These are phyloP conservation scores for Pholiota microspora DNA, from an alignment of 768 basidiomycete species.

Conservation along the genomic window DNA sequence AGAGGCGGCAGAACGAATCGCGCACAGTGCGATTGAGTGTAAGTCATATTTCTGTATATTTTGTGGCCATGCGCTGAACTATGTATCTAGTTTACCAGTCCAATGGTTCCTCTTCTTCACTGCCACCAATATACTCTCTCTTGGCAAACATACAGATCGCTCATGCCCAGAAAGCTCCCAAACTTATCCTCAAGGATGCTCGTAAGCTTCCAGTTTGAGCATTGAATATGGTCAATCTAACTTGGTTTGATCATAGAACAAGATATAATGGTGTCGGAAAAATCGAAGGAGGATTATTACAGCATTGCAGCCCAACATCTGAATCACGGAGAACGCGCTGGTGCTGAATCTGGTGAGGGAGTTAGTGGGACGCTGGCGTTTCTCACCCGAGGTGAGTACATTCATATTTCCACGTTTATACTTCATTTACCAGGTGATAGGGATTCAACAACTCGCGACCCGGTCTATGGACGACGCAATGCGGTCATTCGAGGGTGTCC, in stretches of 20 bases:
- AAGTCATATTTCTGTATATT: slow-evolving; percentile 34
- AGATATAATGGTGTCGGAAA: slow-evolving; percentile 57
- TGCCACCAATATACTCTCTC: slow-evolving; percentile 76
- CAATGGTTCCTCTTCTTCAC: slow-evolving; percentile 44
- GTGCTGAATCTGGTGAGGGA: slow-evolving; percentile 57
- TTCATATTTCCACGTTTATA: not conserved
- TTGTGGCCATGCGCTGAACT: slow-evolving; percentile 10
- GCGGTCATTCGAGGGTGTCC: slow-evolving; percentile 77
- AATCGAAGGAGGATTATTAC: slow-evolving; percentile 66
- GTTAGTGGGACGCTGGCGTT: slow-evolving; percentile 56
- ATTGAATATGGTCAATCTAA: not conserved
- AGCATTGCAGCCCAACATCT: slow-evolving; percentile 67
- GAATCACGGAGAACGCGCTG: slow-evolving; percentile 57
- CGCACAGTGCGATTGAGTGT: slow-evolving; percentile 66
- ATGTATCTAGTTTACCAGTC: slow-evolving; percentile 45
- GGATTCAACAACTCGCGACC: slow-evolving; percentile 78
- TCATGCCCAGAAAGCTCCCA: slow-evolving; percentile 81
- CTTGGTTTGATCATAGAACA: slow-evolving; percentile 43
- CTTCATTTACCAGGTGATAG: slow-evolving; percentile 34
- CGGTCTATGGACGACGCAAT: slow-evolving; percentile 81
- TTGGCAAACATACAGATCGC: slow-evolving; percentile 85
- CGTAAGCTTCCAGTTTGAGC: slow-evolving; percentile 45
- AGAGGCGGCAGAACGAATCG: slow-evolving; percentile 76
- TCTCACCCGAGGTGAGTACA: slow-evolving; percentile 59
- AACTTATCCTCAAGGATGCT: slow-evolving; percentile 67